Conservation (phyloP, 2,329 filamentous ascomycete genomes). For the Sphaerulina vaccinii region DNA sequence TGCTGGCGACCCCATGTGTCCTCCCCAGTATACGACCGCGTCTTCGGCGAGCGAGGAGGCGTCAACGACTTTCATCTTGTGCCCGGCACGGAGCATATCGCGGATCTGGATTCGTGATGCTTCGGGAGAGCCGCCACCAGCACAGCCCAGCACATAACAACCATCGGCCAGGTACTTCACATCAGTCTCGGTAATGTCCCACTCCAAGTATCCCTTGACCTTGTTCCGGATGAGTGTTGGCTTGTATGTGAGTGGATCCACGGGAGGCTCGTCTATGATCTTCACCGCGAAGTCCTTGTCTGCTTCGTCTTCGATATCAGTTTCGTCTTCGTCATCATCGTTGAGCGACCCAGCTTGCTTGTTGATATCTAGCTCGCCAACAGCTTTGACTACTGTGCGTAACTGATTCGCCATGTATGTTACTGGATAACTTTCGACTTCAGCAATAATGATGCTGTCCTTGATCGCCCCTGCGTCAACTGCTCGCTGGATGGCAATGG, state of each 20-base stretch:
- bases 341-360: constrained; percentile 23
- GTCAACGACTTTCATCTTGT: constrained; percentile 53
- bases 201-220: constrained; percentile 48
- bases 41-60: constrained; percentile 52
- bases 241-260: constrained; percentile 42
- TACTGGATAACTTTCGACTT: constrained; percentile 45
- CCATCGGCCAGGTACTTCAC: constrained; percentile 58
- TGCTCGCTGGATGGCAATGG: constrained; percentile 39
- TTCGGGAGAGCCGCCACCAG: constrained; percentile 59
- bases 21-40: constrained; percentile 56
- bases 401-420: constrained; percentile 39
- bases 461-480: constrained; percentile 37
- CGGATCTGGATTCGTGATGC: constrained; percentile 53
- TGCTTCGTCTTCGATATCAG: constrained; percentile 18
- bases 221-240: constrained; percentile 45
- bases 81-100: constrained; percentile 52
- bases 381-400: constrained; percentile 35
- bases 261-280: constrained; percentile 31
- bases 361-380: constrained; percentile 35
- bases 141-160: constrained; percentile 62
- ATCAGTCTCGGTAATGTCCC: constrained; percentile 60
- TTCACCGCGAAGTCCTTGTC: constrained; percentile 39
- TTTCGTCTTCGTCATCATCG: constrained; percentile 21
- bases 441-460: constrained; percentile 46
- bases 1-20: constrained; percentile 59